Evolutionary conservation across 164 flowering plant genomes (phyloP), one percentile per base, ranked within the genome.

Genomic region (Magnolia sinica): DNA sequence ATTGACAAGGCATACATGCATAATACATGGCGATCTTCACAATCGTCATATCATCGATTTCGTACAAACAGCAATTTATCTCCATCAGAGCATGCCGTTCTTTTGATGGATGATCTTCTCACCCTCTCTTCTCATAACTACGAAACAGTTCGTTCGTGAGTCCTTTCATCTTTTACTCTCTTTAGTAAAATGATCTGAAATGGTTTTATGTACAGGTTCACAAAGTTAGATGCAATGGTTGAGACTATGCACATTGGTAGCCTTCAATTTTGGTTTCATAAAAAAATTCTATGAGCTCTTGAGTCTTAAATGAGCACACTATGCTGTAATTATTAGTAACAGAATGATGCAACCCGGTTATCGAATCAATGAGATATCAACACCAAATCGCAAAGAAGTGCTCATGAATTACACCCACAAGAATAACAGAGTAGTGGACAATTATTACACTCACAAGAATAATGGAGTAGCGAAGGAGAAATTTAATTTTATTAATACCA

Each of bases 1-100:
- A 84, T 90, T 78, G 99, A 96, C 87, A 96, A 94, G 88, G 90
- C 94, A 24, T 88, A 88, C 83, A 91, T 96, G 99, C 99, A 92
- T 79, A 90, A 84, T 78, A 94, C 95, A 7, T 96, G 99, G 99
- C 88, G 99, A 85, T 87, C 98, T 77, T 96, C 99, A 73, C 99
- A 96, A 61, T 85, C 99, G 72, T 89, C 94, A n/a, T 96, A 92
- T 84, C 95, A 96, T 81, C 85, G 88, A 29, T 96, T 72, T 77
- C 97, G 97, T 66, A 80, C 82, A 2, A 87, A 79, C 76, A 81
- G 87, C 58, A 87, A 86, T 59, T 74, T 87, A 77, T 83, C 82
- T 84, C 97, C 98, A 51, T 83, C 97, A 74, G 89, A 89, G 52
- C 88, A 86, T 83, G 85, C 86, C 67, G 64, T 71, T 70, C 86